Evolutionary conservation across 1,284 basidiomycete species (phyloP).

Genomic region (Schizopora paradoxa): DNA sequence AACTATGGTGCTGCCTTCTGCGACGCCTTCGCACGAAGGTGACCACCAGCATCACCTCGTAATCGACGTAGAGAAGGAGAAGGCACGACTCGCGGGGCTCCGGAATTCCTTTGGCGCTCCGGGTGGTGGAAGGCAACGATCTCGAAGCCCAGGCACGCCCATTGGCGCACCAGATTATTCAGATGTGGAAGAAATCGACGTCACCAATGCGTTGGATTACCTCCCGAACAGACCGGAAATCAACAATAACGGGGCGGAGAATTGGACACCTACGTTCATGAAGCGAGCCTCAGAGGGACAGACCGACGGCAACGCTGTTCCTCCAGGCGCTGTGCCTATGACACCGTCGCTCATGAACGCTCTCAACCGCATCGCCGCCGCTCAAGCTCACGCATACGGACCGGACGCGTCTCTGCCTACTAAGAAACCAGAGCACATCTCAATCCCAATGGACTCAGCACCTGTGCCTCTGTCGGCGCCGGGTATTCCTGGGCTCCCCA

Average conservation of each 20-base stretch:
- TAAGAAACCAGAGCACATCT: constrained; percentile 2
- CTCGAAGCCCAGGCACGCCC: constrained; percentile 6
- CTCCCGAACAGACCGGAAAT: constrained; percentile 7
- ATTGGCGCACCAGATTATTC: constrained; percentile 30
- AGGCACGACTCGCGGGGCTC: constrained; percentile 15
- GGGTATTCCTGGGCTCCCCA: constrained; percentile 14
- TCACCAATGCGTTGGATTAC: constrained; percentile 10
- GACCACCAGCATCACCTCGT: not conserved
- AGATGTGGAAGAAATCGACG: constrained; percentile 33
- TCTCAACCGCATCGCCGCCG: constrained; percentile 48
- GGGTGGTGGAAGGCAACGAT: constrained; percentile 16
- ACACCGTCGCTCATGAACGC: constrained; percentile 59
- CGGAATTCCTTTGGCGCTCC: constrained; percentile 11
- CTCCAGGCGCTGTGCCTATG: constrained; percentile 42
- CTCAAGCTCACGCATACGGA: constrained; percentile 46
- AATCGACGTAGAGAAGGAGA: constrained; percentile 23
- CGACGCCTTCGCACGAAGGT: not conserved
- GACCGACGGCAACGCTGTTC: constrained; percentile 17
- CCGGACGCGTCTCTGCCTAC: not conserved
- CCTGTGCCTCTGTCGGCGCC: not conserved
- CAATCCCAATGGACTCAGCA: constrained; percentile 3
- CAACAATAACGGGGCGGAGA: constrained; percentile 21
- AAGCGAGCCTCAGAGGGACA: constrained; percentile 20
- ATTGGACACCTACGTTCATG: constrained; percentile 34
- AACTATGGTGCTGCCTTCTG: constrained; percentile 7